Percentiles rank a stretch among this genome's conserved stretches.
phyloP scores from a whole-genome alignment of 2,329 filamentous ascomycete genomes.

The Colletotrichum chrysophilum region DNA sequence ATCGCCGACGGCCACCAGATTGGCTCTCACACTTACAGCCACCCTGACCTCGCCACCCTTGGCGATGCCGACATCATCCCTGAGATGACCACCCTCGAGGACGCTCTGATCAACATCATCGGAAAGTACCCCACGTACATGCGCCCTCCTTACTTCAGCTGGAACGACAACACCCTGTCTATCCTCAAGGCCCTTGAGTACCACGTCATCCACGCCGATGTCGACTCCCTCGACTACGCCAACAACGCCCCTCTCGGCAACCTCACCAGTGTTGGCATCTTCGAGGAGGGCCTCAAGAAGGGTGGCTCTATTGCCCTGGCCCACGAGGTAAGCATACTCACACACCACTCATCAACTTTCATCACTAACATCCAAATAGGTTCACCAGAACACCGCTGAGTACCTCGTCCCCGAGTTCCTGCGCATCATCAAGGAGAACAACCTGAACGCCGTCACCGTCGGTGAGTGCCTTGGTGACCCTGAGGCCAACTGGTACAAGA shows the following conservation, averaged over 20 bases:
- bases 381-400: constrained; percentile 24
- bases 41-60: constrained; percentile 44
- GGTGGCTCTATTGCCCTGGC: constrained; percentile 46
- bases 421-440: constrained; percentile 25
- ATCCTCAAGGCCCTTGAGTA: constrained; percentile 21
- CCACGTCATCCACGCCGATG: constrained; percentile 19
- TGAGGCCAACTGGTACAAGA: constrained; percentile 49
- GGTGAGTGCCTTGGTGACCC: constrained; percentile 52
- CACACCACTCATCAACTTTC: constrained; percentile 44
- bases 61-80: constrained; percentile 34
- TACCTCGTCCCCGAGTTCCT: constrained; percentile 22
- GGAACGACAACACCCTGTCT: constrained; percentile 25
- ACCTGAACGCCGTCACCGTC: constrained; percentile 42
- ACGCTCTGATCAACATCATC: constrained; percentile 46
- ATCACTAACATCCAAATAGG: constrained; percentile 27
- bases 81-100: constrained; percentile 51
- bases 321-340: constrained; percentile 36
- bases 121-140: constrained; percentile 48
- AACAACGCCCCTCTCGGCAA: constrained; percentile 25
- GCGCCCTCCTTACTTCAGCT: constrained; percentile 43
- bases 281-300: constrained; percentile 33
- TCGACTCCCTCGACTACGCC: constrained; percentile 34
- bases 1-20: constrained; percentile 49
- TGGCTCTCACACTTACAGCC: constrained; percentile 43
- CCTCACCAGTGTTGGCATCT: constrained; percentile 37